phyloP scores from a whole-genome alignment of 495 filamentous ascomycete species.

The Rusavskia elegans region DNA sequence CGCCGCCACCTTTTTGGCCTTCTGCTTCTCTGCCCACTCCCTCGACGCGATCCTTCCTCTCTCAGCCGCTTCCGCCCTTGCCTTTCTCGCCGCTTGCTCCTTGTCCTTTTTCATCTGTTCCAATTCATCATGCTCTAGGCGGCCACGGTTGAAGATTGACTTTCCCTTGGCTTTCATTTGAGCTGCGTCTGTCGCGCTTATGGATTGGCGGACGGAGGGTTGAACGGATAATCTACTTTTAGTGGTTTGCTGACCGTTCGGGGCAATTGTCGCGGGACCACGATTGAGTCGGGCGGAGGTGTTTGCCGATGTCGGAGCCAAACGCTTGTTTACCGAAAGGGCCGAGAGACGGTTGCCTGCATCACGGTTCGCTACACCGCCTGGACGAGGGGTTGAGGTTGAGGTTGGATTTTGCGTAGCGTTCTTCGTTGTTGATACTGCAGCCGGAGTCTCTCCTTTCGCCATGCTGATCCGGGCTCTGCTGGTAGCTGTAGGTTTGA shows the following conservation, averaged over 20 bases:
- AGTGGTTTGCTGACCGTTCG: neutral
- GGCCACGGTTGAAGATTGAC: slow-evolving; percentile 44
- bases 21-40: slow-evolving; percentile 58
- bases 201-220: slow-evolving; percentile 4
- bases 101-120: slow-evolving; percentile 37
- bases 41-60: slow-evolving; percentile 42
- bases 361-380: neutral
- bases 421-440: neutral
- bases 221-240: slow-evolving; percentile 11
- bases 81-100: slow-evolving; percentile 39
- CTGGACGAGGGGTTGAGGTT: slow-evolving; percentile 11
- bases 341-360: slow-evolving; percentile 10
- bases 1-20: slow-evolving; percentile 19
- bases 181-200: slow-evolving; percentile 3
- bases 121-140: slow-evolving; percentile 27
- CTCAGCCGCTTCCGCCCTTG: slow-evolving; percentile 49
- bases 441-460: slow-evolving; percentile 6
- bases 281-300: slow-evolving; percentile 1
- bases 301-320: slow-evolving; percentile 2
- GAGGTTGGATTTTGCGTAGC: slow-evolving; percentile 13
- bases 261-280: neutral
- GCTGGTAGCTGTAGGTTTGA: slow-evolving; percentile 37
- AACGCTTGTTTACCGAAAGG: slow-evolving; percentile 7
- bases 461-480: slow-evolving; percentile 34
- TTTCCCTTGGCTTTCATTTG: slow-evolving; percentile 34